Evolutionary conservation across 2,329 filamentous ascomycete genomes (phyloP), one percentile per base, ranked within the genome.

Genomic region (Claviceps maximensis): DNA sequence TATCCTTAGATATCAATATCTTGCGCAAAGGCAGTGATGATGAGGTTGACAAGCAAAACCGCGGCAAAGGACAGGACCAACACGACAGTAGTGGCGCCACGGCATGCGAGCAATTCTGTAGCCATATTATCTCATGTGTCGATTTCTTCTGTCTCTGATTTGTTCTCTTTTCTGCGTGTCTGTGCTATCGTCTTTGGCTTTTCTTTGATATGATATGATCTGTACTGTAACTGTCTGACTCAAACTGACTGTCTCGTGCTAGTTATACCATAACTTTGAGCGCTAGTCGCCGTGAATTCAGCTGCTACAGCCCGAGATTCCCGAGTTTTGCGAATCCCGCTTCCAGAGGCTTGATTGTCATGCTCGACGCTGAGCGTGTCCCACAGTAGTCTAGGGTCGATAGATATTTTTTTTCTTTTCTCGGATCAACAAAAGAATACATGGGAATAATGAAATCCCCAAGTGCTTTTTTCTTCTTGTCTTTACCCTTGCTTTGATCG

Each of bases 141-240:
- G 71, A 69, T 68, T 68, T 47, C 53, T 52, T 54, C 42, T 56
- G 49, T 52, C 56, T 49, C 52, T 71, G 56, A 63, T 57, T 52
- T 53, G 45, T 47, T 52, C 48, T 41, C 40, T 41, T 50, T 55
- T 56, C 51, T 56, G 53, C 50, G 57, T 47, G 53, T 71, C 74
- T 83, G 79, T 84, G 83, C 84, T 86, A 87, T 82, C 82, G 78
- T 82, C 78, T 80, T 80, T 48, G 47, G 80, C 63, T 63, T 69
- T 59, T 67, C 31, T 51, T 48, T 52, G 52, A 53, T 38, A 45
- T 47, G 52, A 53, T 50, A 50, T 47, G 19, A 53, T 58, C 55
- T 56, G 56, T 41, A 64, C 63, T 64, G 59, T 45, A 45, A 69
- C 58, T 64, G 57, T 57, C 58, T 62, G 61, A 55, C 58, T 58